Evolutionary conservation across 176 grass and related monocot species (phyloP), one percentile per base, ranked within the genome.

Genomic region (Zizania latifolia): DNA sequence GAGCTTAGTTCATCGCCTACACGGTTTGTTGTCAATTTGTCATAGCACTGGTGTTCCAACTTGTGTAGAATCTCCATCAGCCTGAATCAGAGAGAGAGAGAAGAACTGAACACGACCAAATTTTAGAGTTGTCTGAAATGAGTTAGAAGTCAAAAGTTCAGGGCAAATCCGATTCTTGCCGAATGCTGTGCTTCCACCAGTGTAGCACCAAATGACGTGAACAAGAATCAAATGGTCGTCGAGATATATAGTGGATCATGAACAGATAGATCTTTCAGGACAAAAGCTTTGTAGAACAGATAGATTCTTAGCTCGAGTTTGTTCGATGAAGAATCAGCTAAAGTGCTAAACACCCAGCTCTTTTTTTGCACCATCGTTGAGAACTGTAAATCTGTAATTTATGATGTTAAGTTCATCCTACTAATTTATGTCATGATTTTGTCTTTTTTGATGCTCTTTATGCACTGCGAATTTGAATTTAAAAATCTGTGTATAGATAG

Each of bases 51-150:
- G 13, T 34, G 60, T 30, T 65, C 29, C 57, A 12, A n/a, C 32
- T 65, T 34, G 28, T 59, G 79, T 76, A 79, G 68, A 65, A 64
- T 38, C 31, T 76, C 50, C 30, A 23, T 58, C 37, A 86, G 64
- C 56, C 21, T 71, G 32, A 57, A 68, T 68, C 57, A 41, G 40
- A 62, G 29, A n/a, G n/a, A n/a, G n/a, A n/a, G 17, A 48, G 26
- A 78, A 46, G 8, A 57, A 15, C n/a, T 65, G 56, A 63, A 64
- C 46, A 56, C 43, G 63, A 70, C 51, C 54, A 55, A 41, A 44
- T 30, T 34, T 60, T 40, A 56, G 48, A 79, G 48, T 76, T 35
- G 13, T 41, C 37, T 65, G 65, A 62, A 26, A 46, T 51, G 68
- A 19, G 34, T 74, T 26, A 70, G 71, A 30, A 64, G 84, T 61